Conservation (phyloP, 1,284 basidiomycete species). For the Puccinia coronata region DNA sequence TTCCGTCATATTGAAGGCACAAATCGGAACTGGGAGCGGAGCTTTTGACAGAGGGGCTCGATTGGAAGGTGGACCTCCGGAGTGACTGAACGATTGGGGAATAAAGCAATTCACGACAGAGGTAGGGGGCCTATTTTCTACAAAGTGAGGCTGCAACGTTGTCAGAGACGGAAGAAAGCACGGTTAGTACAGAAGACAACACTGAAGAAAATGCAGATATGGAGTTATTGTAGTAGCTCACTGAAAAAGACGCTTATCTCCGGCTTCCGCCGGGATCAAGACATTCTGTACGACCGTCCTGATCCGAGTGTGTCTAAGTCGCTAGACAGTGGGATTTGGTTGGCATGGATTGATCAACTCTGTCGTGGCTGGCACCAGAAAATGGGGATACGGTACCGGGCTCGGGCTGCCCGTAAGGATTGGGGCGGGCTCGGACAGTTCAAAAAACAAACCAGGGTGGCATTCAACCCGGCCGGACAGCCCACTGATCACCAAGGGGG, state of each 20-base stretch:
- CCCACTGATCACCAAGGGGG: too few relatives aligned
- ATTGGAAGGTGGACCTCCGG: background rate
- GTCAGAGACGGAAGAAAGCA: constrained; percentile 83
- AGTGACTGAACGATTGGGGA: background rate
- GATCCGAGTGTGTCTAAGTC: constrained; percentile 81
- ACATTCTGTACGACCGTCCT: constrained; percentile 87
- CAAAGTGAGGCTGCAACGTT: constrained; percentile 70
- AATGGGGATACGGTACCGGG: too few relatives aligned
- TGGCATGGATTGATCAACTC: too few relatives aligned
- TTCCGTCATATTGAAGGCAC: constrained; percentile 72
- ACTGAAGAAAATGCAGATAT: background rate
- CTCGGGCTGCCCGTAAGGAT: too few relatives aligned
- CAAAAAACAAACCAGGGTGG: too few relatives aligned
- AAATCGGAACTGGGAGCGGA: constrained; percentile 59
- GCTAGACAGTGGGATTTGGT: too few relatives aligned
- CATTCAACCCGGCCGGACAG: too few relatives aligned
- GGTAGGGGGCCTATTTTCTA: constrained; percentile 72
- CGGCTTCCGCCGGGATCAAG: constrained; percentile 94
- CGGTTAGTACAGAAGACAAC: constrained; percentile 64
- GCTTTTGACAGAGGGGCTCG: constrained; percentile 38
- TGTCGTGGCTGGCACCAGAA: too few relatives aligned
- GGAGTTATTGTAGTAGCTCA: background rate
- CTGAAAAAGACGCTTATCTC: constrained; percentile 87
- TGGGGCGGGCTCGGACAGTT: too few relatives aligned
- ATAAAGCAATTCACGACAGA: constrained; percentile 74